Conservation (phyloP, 257 asterid species). For the Fraxinus pennsylvanica region DNA sequence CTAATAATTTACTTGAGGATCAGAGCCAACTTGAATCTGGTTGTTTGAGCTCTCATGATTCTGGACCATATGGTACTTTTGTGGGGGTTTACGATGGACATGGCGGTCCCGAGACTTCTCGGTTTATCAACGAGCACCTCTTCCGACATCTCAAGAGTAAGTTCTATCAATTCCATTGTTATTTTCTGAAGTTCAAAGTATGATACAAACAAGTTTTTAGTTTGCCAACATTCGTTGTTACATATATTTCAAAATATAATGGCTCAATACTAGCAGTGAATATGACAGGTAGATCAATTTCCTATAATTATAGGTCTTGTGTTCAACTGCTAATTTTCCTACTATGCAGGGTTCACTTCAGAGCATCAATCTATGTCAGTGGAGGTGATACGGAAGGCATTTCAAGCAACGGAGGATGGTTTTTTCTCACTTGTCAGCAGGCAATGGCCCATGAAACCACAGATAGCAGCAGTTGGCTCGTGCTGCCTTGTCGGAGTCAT, state of each 20-base stretch:
- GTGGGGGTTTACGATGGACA: constrained; percentile 92
- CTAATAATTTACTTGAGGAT: constrained; percentile 81
- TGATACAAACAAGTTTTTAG: constrained; percentile 13
- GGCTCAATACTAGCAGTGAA: not conserved
- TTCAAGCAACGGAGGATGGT: constrained; percentile 71
- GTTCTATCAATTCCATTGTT: constrained; percentile 24
- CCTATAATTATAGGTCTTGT: not conserved
- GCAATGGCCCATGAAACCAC: constrained; percentile 62
- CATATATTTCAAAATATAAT: not conserved
- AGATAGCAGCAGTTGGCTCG: constrained; percentile 80
- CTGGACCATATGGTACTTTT: constrained; percentile 76
- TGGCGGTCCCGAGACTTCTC: constrained; percentile 84
- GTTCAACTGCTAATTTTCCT: not conserved
- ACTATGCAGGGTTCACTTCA: constrained; percentile 54
- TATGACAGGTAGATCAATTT: not conserved
- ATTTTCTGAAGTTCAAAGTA: constrained; percentile 13
- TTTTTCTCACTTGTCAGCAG: constrained; percentile 60
- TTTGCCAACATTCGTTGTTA: not conserved
- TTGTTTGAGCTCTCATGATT: constrained; percentile 47
- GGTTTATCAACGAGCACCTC: constrained; percentile 73
- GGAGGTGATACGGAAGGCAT: constrained; percentile 65
- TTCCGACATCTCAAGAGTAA: constrained; percentile 76
- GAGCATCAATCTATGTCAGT: constrained; percentile 62
- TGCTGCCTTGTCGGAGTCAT: constrained; percentile 88
- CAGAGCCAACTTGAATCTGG: constrained; percentile 93